Base-by-base conservation (phyloP, 768 basidiomycete genomes). In the Mycena alexandri region DNA sequence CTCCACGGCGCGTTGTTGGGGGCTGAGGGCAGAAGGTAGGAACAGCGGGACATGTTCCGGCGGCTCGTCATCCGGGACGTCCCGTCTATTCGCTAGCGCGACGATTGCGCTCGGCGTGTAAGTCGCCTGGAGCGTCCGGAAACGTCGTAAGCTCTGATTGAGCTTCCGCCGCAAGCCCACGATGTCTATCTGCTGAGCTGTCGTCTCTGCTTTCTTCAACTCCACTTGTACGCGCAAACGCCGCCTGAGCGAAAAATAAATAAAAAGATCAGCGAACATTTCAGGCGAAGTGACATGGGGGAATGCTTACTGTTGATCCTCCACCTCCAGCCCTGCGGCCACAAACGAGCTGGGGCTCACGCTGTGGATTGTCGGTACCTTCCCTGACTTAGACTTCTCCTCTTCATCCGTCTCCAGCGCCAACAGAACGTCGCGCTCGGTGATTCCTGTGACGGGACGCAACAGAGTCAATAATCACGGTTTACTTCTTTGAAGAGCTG, bases 41-140 rank as follows among this genome's bases (percentile, higher is more conserved):
- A 70, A 69, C 0, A 75, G 63, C 7, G 56, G 54, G 21, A 56
- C 54, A 12, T 70, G 50, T 53, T 73, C 72, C 12, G 70, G 34
- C 12, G 13, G 52, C 41, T 46, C 50, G 33, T 51, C 55, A 16
- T 13, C 34, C 0, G 34, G 29, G 0, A 24, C 58, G 5, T 38
- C 33, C n/a, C n/a, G 19, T n/a, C 6, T 29, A 6, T 42, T 24
- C 43, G 0, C 34, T 12, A 60, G 14, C 2, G 44, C 52, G 9
- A 34, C 17, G 5, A 63, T 36, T 1, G 67, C 47, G 9, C 34
- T 62, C 6, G 67, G 67, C 1, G 57, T 59, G 21, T 63, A 69
- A 0, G 58, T 58, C 0, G 42, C 43, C 17, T 69, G 67, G 2
- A 69, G 57, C n/a, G 22, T 38, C 1, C 58, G 67, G 2, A 69